phyloP scores from a whole-genome alignment of 176 grass and related monocot genomes.

The Elymus sibiricus region DNA sequence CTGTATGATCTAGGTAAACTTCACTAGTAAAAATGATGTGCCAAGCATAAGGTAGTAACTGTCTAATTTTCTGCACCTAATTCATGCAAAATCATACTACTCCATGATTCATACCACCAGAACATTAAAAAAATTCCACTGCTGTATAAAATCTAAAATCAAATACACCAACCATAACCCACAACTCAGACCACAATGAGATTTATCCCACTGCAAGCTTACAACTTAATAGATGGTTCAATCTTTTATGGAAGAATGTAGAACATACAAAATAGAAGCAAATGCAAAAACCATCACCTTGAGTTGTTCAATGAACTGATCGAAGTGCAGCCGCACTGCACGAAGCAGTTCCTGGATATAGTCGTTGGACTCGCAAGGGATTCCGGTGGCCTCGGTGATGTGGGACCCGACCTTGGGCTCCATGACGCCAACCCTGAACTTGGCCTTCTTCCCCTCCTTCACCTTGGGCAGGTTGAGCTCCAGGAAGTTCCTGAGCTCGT shows the following conservation, averaged over 20 bases:
- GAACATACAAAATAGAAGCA: background rate
- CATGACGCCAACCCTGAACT: conserved; percentile 62
- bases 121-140: background rate
- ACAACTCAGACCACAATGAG: background rate
- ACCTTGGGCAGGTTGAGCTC: conserved; percentile 66
- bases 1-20: background rate
- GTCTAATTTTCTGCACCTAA: background rate
- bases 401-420: conserved; percentile 78
- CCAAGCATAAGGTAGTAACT: background rate
- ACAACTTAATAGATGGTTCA: background rate
- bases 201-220: background rate
- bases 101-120: background rate
- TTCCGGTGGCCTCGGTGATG: conserved; percentile 66
- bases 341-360: conserved; percentile 72
- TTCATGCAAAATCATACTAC: too few relatives aligned
- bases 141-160: background rate
- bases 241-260: background rate
- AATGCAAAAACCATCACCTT: conserved; percentile 44
- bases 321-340: conserved; percentile 67
- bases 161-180: background rate
- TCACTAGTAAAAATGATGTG: background rate
- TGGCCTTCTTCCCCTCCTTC: conserved; percentile 69
- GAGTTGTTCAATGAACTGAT: conserved; percentile 55
- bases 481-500: conserved; percentile 77
- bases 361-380: conserved; percentile 76